Base-by-base conservation (phyloP, 768 basidiomycete species). In the Russula vinacea region DNA sequence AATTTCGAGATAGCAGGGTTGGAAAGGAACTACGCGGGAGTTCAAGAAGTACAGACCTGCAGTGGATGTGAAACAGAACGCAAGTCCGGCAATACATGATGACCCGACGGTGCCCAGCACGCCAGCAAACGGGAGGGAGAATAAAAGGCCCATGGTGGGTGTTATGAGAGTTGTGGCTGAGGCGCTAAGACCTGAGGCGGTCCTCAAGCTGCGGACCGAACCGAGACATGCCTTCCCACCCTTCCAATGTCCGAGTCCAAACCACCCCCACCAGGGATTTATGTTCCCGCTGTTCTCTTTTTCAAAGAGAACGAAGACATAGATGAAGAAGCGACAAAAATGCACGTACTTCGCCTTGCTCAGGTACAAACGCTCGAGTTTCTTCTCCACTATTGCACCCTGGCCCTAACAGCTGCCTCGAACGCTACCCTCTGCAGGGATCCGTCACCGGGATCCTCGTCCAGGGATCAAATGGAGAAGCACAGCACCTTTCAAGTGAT, bases 51-150 rank as follows among this genome's bases (percentile, higher is more conserved):
- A 74, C 81, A 66, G 64, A 87, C 91, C 91, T 70, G 91, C 90
- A 50, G 86, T 91, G 44, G 90, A 92, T 9, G 91, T 92, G 71
- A 85, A 94, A 75, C 86, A 93, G 73, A 94, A 94, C 0, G 92
- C 90, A 33, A 91, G 70, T 5, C 90, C 90, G 1, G 85, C 88
- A 16, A 98, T 78, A 70, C 89, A 92, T 75, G 94, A 95, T 13
- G 92, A 81, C 1, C 83, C 93, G 53, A 98, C 79, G 9, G 89
- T 81, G 24, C 85, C 81, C 37, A 91, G 75, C 24, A 82, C 77
- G 62, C 90, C 87, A 56, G 84, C 81, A 16, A 92, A 72, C 14
- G 90, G 90, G 10, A 92, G 74, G 57, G 89, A 91, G 67, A 92
- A 70, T 52, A 92, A 74, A 37, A 89, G 70, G 67, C 90, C 90